Evolutionary conservation across 2,329 filamentous ascomycete species (phyloP).

Genomic region (Sporothrix curviconia): DNA sequence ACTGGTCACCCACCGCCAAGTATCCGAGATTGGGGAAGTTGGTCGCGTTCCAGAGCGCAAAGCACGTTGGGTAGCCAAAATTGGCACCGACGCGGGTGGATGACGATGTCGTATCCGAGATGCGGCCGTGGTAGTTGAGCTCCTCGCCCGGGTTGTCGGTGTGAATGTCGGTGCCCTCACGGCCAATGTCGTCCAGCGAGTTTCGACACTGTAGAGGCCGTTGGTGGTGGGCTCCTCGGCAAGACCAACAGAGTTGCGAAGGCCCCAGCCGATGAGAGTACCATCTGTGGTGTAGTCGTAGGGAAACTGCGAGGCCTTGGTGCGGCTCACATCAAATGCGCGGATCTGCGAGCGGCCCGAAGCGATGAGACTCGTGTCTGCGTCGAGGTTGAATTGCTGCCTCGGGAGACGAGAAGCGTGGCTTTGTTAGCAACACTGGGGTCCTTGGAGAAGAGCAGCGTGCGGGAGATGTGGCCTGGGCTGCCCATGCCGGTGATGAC

Average conservation of each 20-base stretch:
- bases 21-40: slow-evolving; percentile 35
- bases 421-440: slow-evolving; percentile 36
- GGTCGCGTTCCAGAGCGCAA: slow-evolving; percentile 55
- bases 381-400: slow-evolving; percentile 59
- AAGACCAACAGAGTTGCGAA: slow-evolving; percentile 63
- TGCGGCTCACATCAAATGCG: slow-evolving; percentile 39
- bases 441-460: slow-evolving; percentile 53
- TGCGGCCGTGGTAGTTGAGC: slow-evolving; percentile 63
- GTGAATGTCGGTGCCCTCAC: slow-evolving; percentile 52
- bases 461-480: slow-evolving; percentile 58
- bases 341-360: slow-evolving; percentile 63
- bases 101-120: slow-evolving; percentile 30
- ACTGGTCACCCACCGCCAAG: slow-evolving; percentile 44
- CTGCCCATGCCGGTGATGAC: slow-evolving; percentile 43
- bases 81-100: slow-evolving; percentile 43
- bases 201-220: slow-evolving; percentile 18
- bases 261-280: slow-evolving; percentile 52
- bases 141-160: slow-evolving; percentile 65
- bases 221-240: slow-evolving; percentile 37
- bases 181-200: slow-evolving; percentile 37
- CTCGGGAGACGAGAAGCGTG: slow-evolving; percentile 56
- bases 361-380: slow-evolving; percentile 39
- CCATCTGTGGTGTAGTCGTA: slow-evolving; percentile 46
- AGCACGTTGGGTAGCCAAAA: slow-evolving; percentile 67
- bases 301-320: slow-evolving; percentile 19